A percentile compares a stretch with the other conserved stretches of the same genome.
These are phyloP conservation scores for Pyrus pyrifolia DNA, from an alignment of 306 rosid species.

Conservation along the genomic window DNA sequence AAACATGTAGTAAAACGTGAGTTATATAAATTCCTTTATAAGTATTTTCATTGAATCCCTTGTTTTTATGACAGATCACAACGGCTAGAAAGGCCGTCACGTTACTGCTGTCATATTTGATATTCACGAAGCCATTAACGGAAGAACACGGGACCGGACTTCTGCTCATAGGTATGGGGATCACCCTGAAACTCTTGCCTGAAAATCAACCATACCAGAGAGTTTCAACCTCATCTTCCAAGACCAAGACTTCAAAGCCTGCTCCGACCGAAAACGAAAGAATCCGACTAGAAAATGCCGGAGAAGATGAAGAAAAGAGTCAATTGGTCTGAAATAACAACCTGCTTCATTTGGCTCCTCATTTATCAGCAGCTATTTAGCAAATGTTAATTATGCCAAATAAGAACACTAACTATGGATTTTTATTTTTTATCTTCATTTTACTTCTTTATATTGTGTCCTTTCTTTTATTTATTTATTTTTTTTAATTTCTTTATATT, in stretches of 20 bases:
- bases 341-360: neutral
- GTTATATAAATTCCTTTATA: neutral
- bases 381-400: neutral
- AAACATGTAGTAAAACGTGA: neutral
- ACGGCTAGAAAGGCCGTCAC: slow-evolving; percentile 96
- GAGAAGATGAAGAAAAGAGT: slow-evolving; percentile 51
- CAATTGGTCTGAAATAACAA: slow-evolving; percentile 37
- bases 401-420: neutral
- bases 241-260: slow-evolving; percentile 17
- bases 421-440: neutral
- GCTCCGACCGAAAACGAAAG: slow-evolving; percentile 24
- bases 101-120: slow-evolving; percentile 71
- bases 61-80: slow-evolving; percentile 50
- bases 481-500: neutral
- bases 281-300: slow-evolving; percentile 8
- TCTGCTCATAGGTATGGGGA: slow-evolving; percentile 82
- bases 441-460: neutral
- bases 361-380: neutral
- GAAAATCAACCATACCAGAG: slow-evolving; percentile 34
- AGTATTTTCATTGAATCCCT: slow-evolving; percentile 4
- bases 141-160: slow-evolving; percentile 90
- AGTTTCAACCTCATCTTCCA: slow-evolving; percentile 18
- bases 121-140: slow-evolving; percentile 91
- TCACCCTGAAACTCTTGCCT: slow-evolving; percentile 79
- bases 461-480: neutral